A percentile compares a stretch with the other conserved stretches of the same genome.
Conservation (phyloP, 2,329 filamentous ascomycete genomes). For the Moelleriella libera region DNA sequence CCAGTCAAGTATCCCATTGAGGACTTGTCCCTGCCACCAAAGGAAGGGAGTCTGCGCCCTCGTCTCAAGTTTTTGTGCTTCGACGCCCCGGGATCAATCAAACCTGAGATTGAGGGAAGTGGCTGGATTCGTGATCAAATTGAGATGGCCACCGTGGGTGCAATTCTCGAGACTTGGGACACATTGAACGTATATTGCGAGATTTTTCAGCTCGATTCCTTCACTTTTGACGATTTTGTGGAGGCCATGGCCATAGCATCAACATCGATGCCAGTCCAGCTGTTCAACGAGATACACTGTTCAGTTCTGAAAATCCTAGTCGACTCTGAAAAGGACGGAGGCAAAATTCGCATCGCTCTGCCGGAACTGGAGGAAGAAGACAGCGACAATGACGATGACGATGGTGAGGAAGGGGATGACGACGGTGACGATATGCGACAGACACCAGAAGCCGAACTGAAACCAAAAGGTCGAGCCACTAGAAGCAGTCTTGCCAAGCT, state of each 20-base stretch:
- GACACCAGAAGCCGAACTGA: conserved; percentile 58
- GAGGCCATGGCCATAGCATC: conserved; percentile 72
- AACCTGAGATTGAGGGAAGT: conserved; percentile 14
- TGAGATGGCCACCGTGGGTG: conserved; percentile 72
- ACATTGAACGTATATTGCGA: conserved; percentile 97
- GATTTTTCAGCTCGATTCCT: conserved; percentile 86
- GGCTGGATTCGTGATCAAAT: conserved; percentile 32
- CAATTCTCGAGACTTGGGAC: conserved; percentile 84
- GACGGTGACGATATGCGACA: conserved; percentile 41
- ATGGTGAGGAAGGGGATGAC: conserved; percentile 38
- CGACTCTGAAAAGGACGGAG: conserved; percentile 57
- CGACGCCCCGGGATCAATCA: conserved; percentile 39
- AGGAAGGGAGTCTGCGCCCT: conserved; percentile 54
- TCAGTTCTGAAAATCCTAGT: conserved; percentile 80
- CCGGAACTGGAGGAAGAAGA: conserved; percentile 62
- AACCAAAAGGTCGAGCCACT: conserved; percentile 57
- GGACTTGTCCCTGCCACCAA: conserved; percentile 68
- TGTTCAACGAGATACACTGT: conserved; percentile 86
- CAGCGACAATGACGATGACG: conserved; percentile 49
- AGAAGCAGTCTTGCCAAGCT: conserved; percentile 74
- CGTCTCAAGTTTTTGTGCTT: conserved; percentile 63
- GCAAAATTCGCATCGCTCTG: conserved; percentile 64
- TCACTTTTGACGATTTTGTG: conserved; percentile 93
- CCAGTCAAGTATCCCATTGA: conserved; percentile 91
- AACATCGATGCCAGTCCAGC: conserved; percentile 60